Evolutionary conservation across 257 asterid genomes (phyloP), one percentile per base, ranked within the genome.

Genomic region (Petunia secreta): DNA sequence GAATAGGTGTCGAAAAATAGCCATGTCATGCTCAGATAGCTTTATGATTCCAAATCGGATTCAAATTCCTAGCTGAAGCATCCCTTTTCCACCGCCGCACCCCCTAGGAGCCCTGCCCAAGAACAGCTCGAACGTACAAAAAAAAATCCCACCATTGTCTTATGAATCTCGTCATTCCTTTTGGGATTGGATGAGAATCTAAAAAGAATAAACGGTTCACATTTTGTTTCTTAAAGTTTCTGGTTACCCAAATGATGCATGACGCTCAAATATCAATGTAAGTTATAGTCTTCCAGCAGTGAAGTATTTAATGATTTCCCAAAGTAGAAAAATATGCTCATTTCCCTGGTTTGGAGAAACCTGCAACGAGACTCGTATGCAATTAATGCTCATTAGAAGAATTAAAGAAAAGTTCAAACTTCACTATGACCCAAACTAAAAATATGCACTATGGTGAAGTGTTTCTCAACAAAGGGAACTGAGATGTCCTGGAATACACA

Each of bases 381-480:
- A 73, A 73, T 73, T 50, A 44, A 10, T 50, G 36, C 78, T 10
- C 77, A 71, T 25, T 71, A 55, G 39, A 67, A 25, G 43, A 10
- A 48, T 1, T 5, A 48, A 25, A 25, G 25, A 48, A 71, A 43
- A 48, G 60, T 25, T 48, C 60, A 48, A 48, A 48, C 48, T 71
- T 48, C 6, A 48, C 53, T 6, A 16, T 44, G 76, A 69, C 16
- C 6, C 76, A 6, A 46, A 46, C 58, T 53, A 5, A 16, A 73
- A 73, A 10, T 25, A 25, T 36, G 25, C 62, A 73, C 44, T 48
- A 44, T 1, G 3, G 78, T 36, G 13, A 73, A 73, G 63, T 34
- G 78, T 40, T 71, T 71, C 77, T 11, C 36, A 73, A 73, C 43
- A 73, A 73, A 11, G 25, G 78, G 6, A 39, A 65, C 25, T 25